Evolutionary conservation across 345 rosid species (phyloP).

Genomic region (Carallia brachiata): DNA sequence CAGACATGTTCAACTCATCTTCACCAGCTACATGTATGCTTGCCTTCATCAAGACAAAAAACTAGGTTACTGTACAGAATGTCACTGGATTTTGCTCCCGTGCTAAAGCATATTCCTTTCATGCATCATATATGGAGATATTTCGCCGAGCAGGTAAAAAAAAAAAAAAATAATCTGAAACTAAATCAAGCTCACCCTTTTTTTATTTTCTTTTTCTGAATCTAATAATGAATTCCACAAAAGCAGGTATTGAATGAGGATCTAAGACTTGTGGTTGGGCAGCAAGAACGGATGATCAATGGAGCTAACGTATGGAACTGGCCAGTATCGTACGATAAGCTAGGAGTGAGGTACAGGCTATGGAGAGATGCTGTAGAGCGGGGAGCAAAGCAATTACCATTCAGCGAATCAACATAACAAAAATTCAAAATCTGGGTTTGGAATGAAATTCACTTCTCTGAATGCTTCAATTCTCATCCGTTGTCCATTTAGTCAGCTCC

Average conservation of each 20-base stretch:
- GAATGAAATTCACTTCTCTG: slow-evolving; percentile 15
- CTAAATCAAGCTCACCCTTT: too few relatives aligned
- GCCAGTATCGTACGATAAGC: slow-evolving; percentile 89
- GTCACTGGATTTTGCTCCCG: slow-evolving; percentile 93
- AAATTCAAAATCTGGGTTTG: background rate
- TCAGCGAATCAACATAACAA: slow-evolving; percentile 36
- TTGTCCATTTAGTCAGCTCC: background rate
- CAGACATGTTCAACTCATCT: slow-evolving; percentile 80
- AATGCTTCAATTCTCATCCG: slow-evolving; percentile 5
- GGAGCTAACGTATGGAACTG: slow-evolving; percentile 90
- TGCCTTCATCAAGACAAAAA: slow-evolving; percentile 82
- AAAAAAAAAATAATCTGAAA: too few relatives aligned
- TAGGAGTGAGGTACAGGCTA: slow-evolving; percentile 86
- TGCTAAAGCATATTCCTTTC: slow-evolving; percentile 78
- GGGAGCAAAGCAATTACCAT: slow-evolving; percentile 68
- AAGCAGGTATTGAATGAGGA: slow-evolving; percentile 93
- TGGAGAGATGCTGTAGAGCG: slow-evolving; percentile 80
- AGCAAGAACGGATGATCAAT: slow-evolving; percentile 87
- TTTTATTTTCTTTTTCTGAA: background rate
- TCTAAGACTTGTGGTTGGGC: slow-evolving; percentile 79
- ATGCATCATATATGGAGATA: slow-evolving; percentile 85
- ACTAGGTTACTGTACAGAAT: slow-evolving; percentile 84
- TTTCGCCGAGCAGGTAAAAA: slow-evolving; percentile 85
- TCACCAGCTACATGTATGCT: slow-evolving; percentile 94
- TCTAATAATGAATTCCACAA: background rate